Base-by-base conservation (phyloP, 768 basidiomycete species). In the Mycena polygramma region DNA sequence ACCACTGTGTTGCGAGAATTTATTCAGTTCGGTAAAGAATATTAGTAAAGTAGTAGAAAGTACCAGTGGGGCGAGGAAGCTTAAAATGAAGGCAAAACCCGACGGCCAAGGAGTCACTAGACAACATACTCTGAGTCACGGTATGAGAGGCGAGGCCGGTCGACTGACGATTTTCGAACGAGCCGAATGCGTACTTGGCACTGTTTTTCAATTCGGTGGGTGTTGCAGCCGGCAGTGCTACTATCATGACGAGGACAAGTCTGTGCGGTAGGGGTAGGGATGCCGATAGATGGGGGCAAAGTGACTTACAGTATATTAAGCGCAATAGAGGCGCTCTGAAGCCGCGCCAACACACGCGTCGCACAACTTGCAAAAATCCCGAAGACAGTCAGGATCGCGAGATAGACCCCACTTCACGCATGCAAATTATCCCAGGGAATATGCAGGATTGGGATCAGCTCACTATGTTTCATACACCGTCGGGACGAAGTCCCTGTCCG, bases 261-360 rank as follows among this genome's bases (percentile, higher is more conserved):
- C 68, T 69, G 24, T 11, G 30, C 30, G 30, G 14, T 7, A 46
- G 19, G 17, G 19, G 19, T 7, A 49, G 45, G 22, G 26, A 36
- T 20, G 48, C 30, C 30, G 30, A 30, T 7, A 7, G 53, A 30
- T 30, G 30, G 4, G 10, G 24, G 6, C 30, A 39, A 46, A 19
- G 7, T 15, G 24, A 81, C 90, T 69, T 76, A 91, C 90, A 87
- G 49, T 22, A 93, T 77, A 75, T 94, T 94, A 49, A 94, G 81
- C 15, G 86, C 67, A 22, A 93, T 87, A 73, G 91, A 94, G 7
- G 91, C 76, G 26, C 85, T 89, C 77, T 94, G 94, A 11, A 94
- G 74, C 41, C 92, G 83, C 1, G 93, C 93, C 20, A 95, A 81
- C 41, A 90, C 60, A 9, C 81, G 76, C 2, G 92, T 92, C 20